A percentile compares a stretch with the other conserved stretches of the same genome.
Evolutionary conservation across 768 basidiomycete genomes (phyloP).

Genomic region (Vararia minispora): DNA sequence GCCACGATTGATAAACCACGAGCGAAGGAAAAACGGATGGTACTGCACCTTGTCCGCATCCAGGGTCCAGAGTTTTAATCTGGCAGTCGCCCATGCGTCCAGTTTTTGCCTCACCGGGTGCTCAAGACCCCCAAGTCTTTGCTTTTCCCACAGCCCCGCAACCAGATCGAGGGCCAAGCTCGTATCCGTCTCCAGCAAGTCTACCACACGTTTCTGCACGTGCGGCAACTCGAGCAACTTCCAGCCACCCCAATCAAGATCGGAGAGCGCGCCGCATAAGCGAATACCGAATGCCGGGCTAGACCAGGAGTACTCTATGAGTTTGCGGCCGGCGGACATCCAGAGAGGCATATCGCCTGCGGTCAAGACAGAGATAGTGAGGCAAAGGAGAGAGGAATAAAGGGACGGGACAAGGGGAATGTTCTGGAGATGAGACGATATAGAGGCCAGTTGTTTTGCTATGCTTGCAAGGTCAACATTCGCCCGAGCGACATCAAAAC

Average conservation of each 20-base stretch:
- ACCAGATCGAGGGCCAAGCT: constrained; percentile 35
- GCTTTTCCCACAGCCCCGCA: constrained; percentile 33
- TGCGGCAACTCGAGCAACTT: constrained; percentile 53
- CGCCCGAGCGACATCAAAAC: constrained; percentile 11
- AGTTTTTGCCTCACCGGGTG: constrained; percentile 46
- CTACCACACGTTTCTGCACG: constrained; percentile 39
- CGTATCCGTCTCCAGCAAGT: constrained; percentile 35
- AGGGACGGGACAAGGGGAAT: constrained; percentile 20
- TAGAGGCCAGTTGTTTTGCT: constrained; percentile 26
- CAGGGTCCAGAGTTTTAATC: constrained; percentile 31
- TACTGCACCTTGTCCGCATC: constrained; percentile 29
- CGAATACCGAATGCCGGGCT: constrained; percentile 33
- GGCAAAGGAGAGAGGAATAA: constrained; percentile 22
- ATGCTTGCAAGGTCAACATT: too few species aligned
- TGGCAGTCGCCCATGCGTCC: constrained; percentile 35
- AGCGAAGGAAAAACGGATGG: too few species aligned
- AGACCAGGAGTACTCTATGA: constrained; percentile 40
- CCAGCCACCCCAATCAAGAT: constrained; percentile 70
- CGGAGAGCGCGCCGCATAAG: constrained; percentile 50
- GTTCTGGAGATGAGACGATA: constrained; percentile 21
- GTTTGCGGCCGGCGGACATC: constrained; percentile 36
- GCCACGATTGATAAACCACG: too few species aligned
- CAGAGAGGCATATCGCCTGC: constrained; percentile 33
- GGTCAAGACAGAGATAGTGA: constrained; percentile 24
- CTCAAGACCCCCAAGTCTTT: constrained; percentile 47